Percentiles rank a stretch among this genome's conserved stretches.
Evolutionary conservation across 192 early-diverging fungal species (phyloP).

Genomic region (Coemansia sp.): DNA sequence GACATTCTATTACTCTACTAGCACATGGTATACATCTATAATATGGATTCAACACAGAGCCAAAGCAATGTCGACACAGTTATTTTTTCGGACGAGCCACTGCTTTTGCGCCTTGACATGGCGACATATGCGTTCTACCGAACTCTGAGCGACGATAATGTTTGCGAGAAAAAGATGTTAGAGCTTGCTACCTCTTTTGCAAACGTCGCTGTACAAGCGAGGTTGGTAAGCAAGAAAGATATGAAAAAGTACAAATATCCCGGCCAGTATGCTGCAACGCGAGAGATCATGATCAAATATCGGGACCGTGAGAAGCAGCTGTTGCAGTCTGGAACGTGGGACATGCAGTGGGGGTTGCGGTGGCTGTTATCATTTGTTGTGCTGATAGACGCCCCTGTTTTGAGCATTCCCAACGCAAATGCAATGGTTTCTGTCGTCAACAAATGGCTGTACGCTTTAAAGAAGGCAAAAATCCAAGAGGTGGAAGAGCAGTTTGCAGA

Average conservation of each 20-base stretch:
- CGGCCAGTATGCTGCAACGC: constrained; percentile 19
- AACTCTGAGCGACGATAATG: constrained; percentile 1
- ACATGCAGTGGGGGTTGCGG: constrained; percentile 39
- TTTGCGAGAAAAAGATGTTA: constrained; percentile 24
- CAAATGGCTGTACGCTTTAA: constrained; percentile 31
- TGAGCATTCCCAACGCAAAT: not conserved
- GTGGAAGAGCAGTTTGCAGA: constrained; percentile 19
- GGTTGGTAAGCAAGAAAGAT: constrained; percentile 34
- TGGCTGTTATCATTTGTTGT: constrained; percentile 45
- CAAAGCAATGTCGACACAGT: not conserved
- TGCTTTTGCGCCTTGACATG: constrained; percentile 44
- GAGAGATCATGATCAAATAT: constrained; percentile 37
- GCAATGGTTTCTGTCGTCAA: constrained; percentile 19
- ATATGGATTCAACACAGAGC: not conserved
- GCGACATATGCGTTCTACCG: constrained; percentile 32
- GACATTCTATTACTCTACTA: not conserved
- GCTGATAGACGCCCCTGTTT: constrained; percentile 30
- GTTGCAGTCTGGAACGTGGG: constrained; percentile 29
- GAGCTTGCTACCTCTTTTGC: constrained; percentile 24
- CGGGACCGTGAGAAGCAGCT: constrained; percentile 24
- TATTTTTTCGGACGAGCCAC: constrained; percentile 29
- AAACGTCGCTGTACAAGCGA: constrained; percentile 26
- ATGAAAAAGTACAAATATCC: constrained; percentile 29
- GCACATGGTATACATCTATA: not conserved
- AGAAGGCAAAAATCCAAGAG: constrained; percentile 26